Evolutionary conservation across 179 eudicot species (phyloP), one percentile per base, ranked within the genome.

Genomic region (Beta lomatogona): DNA sequence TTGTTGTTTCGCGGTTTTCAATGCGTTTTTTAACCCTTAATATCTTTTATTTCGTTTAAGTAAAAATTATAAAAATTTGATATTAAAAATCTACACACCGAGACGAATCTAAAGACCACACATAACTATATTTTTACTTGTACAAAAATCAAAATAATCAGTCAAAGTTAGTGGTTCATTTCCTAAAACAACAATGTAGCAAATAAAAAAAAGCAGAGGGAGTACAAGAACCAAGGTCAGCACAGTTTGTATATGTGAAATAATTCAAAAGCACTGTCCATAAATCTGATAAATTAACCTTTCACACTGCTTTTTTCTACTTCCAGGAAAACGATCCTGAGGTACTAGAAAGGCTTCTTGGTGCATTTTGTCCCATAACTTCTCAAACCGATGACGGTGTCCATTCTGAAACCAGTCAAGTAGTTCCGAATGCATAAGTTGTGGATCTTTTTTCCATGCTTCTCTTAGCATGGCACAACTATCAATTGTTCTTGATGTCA

Each of bases 311-410:
- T 76, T 58, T 75, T 59, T 75, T 79, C 78, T 70, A 18, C 58
- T 75, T 52, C 63, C 61, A 61, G 82, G 79, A 58, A 88, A 90
- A 4, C 86, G 93, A 70, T 87, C 87, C 73, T 80, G 72, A 10
- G 90, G 88, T 63, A 89, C 82, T 75, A 85, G 79, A 58, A 63
- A 79, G 50, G 79, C 92, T 88, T 97, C 93, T 19, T 57, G 80
- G 3, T 65, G 93, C 97, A 97, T 97, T 67, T 81, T 78, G 45
- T 71, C 78, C 99, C 99, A 96, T 63, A 94, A 82, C 61, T 86
- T 76, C 12, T 85, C 87, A 77, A 97, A 94, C 48, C 73, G 84
- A 80, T 59, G 65, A 67, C 25, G 76, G 74, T 83, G 91, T 57
- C 87, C 90, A 58, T 81, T 85, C 76, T 88, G 97, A 86, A 93